Conservation (phyloP, 1,284 basidiomycete species). For the Cryptococcus sp. region DNA sequence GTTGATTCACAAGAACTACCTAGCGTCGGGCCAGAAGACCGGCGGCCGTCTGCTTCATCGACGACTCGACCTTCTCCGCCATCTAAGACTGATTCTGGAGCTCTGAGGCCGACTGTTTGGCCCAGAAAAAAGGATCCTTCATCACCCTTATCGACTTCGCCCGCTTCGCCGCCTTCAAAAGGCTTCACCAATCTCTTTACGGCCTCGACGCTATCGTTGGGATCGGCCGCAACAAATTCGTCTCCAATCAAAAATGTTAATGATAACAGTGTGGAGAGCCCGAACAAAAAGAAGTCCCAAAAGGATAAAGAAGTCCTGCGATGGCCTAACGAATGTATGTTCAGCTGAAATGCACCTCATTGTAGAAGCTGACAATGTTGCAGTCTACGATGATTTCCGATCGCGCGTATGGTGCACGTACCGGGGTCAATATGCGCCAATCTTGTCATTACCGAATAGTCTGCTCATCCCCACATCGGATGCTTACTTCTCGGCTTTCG, state of each 20-base stretch:
- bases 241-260: constrained; percentile 27
- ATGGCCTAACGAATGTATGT: constrained; percentile 53
- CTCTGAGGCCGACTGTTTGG: constrained; percentile 38
- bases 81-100: constrained; percentile 20
- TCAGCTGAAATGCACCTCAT: background rate
- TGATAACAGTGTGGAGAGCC: constrained; percentile 26
- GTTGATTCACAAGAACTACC: constrained; percentile 3
- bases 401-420: constrained; percentile 89
- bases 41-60: constrained; percentile 54
- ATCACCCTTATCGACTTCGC: background rate
- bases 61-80: constrained; percentile 57
- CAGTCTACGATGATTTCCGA: constrained; percentile 87
- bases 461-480: constrained; percentile 43
- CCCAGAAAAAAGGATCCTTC: constrained; percentile 24
- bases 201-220: constrained; percentile 33
- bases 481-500: constrained; percentile 58
- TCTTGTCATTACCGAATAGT: constrained; percentile 60
- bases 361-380: constrained; percentile 31
- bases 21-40: constrained; percentile 24
- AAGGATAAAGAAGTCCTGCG: constrained; percentile 41
- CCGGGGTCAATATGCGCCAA: constrained; percentile 81
- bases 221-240: constrained; percentile 21
- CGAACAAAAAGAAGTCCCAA: constrained; percentile 36
- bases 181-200: constrained; percentile 50
- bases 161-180: constrained; percentile 27